Evolutionary conservation across 164 flowering plant genomes (phyloP).

Genomic region (Nymphaea thermarum): DNA sequence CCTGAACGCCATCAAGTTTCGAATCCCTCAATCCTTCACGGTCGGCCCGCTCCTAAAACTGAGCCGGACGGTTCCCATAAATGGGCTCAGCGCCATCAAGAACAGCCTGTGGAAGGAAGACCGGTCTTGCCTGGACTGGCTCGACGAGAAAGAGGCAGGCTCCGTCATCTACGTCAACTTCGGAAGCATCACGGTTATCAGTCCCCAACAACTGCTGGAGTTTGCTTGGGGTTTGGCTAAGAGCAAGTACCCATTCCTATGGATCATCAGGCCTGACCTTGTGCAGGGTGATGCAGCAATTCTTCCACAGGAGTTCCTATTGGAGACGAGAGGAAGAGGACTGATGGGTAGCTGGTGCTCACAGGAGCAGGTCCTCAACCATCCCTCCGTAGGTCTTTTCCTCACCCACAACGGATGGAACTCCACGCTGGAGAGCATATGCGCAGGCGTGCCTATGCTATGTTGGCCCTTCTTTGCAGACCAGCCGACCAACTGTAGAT

Average conservation of each 20-base stretch:
- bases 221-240: conserved; percentile 39
- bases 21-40: conserved; percentile 5
- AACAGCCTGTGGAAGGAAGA: conserved; percentile 28
- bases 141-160: conserved; percentile 10
- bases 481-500: conserved; percentile 17
- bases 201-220: conserved; percentile 18
- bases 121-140: conserved; percentile 21
- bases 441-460: conserved; percentile 18
- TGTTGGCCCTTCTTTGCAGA: conserved; percentile 26
- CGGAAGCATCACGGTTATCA: conserved; percentile 27
- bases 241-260: conserved; percentile 24
- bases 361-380: conserved; percentile 25
- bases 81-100: neutral
- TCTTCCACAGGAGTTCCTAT: conserved; percentile 3
- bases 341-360: conserved; percentile 21
- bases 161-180: conserved; percentile 30
- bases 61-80: neutral
- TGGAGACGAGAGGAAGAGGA: conserved; percentile 3
- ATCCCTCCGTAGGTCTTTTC: conserved; percentile 23
- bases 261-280: conserved; percentile 44
- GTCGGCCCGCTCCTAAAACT: conserved; percentile 19
- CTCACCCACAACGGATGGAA: conserved; percentile 33
- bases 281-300: conserved; percentile 22
- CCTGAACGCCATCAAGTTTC: conserved; percentile 7
- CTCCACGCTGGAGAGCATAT: conserved; percentile 16